A percentile compares a stretch with the other conserved stretches of the same genome.
Evolutionary conservation across 208 protist species (phyloP).

Genomic region (Polymyxa betae): DNA sequence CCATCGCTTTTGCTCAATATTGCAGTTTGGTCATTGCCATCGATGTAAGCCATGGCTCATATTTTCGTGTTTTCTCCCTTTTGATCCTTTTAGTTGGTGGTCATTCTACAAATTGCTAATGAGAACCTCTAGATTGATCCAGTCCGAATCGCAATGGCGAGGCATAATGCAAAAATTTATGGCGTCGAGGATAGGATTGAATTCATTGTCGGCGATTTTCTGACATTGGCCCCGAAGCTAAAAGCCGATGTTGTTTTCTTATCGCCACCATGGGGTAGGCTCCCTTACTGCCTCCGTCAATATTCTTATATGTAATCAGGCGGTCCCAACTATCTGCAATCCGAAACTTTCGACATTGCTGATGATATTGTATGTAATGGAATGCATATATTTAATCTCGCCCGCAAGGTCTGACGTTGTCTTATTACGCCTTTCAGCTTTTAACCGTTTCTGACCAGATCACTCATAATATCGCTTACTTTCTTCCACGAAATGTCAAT

Average conservation of each 20-base stretch:
- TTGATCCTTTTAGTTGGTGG: background rate
- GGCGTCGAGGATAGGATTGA: slow-evolving; percentile 60
- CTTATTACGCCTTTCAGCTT: background rate
- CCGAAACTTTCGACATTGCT: slow-evolving; percentile 53
- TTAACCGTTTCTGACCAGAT: background rate
- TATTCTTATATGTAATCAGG: background rate
- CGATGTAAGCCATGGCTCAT: slow-evolving; percentile 40
- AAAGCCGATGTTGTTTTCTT: slow-evolving; percentile 57
- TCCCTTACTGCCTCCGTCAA: background rate
- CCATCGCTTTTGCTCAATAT: slow-evolving; percentile 60
- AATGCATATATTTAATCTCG: slow-evolving; percentile 15
- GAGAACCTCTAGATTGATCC: slow-evolving; percentile 57
- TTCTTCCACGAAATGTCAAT: slow-evolving; percentile 56
- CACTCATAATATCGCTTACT: slow-evolving; percentile 43
- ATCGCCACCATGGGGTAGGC: slow-evolving; percentile 50
- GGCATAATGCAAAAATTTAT: slow-evolving; percentile 62
- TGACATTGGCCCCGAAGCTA: background rate
- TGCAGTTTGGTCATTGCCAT: slow-evolving; percentile 61
- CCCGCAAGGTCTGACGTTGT: background rate
- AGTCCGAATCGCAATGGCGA: slow-evolving; percentile 48
- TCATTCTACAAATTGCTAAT: background rate
- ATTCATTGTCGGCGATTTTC: slow-evolving; percentile 60
- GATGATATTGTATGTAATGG: background rate
- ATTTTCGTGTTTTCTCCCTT: background rate
- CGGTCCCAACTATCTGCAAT: slow-evolving; percentile 41